These are phyloP conservation scores for Neurospora sp. DNA, from an alignment of 2,329 filamentous ascomycete species.

Conservation along the genomic window DNA sequence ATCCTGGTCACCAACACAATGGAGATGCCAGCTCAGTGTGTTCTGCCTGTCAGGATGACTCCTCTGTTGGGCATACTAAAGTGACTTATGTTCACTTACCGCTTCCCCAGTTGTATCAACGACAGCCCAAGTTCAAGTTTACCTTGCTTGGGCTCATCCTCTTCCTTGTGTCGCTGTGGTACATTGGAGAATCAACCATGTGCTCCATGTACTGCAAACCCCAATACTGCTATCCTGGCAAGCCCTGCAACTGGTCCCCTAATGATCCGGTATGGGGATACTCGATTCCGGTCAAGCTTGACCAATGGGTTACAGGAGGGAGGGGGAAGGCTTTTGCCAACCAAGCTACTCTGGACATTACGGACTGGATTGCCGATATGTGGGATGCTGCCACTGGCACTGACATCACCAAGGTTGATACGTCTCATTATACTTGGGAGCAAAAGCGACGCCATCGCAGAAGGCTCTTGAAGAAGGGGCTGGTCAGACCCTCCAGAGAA, in stretches of 20 bases:
- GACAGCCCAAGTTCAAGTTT: constrained; percentile 33
- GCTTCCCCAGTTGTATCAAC: constrained; percentile 37
- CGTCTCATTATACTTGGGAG: constrained; percentile 33
- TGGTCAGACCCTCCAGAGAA: constrained; percentile 18
- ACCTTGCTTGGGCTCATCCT: constrained; percentile 38
- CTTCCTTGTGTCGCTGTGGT: constrained; percentile 41
- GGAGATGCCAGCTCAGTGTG: constrained; percentile 5
- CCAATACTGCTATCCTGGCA: constrained; percentile 32
- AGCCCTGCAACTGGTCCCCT: constrained; percentile 44
- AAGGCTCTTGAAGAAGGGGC: constrained; percentile 38
- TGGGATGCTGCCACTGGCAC: constrained; percentile 35
- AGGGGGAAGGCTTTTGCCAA: constrained; percentile 30
- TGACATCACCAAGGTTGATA: constrained; percentile 34
- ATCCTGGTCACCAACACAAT: constrained; percentile 5
- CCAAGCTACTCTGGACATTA: constrained; percentile 31
- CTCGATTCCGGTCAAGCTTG: constrained; percentile 50
- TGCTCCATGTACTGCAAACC: constrained; percentile 46
- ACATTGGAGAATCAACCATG: constrained; percentile 40
- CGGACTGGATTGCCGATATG: constrained; percentile 38
- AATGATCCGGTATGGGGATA: constrained; percentile 51
- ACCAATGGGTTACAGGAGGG: constrained; percentile 49
- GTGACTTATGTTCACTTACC: constrained; percentile 32
- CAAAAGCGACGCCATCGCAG: constrained; percentile 38
- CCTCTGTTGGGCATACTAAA: constrained; percentile 3
- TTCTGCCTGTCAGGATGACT: constrained; percentile 9